Percentiles rank a stretch among this genome's conserved stretches.
Conservation (phyloP, 208 protist genomes). For the Trichomonas gallinae region DNA sequence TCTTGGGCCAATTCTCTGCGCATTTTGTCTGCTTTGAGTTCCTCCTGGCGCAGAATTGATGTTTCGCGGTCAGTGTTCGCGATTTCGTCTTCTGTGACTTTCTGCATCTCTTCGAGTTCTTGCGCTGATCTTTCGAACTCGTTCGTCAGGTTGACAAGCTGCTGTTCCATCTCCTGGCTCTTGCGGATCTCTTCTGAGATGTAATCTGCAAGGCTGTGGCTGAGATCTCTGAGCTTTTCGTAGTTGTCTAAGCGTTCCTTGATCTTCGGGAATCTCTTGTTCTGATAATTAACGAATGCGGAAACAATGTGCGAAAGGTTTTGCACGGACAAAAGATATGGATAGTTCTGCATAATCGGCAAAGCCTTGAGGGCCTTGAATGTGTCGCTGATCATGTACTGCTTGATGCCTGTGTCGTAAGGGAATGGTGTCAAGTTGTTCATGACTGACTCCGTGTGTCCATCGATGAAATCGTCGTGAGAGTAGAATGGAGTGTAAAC, state of each 20-base stretch:
- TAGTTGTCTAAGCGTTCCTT: background rate
- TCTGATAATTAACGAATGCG: background rate
- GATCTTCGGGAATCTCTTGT: background rate
- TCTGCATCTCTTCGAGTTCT: background rate
- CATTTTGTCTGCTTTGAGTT: background rate
- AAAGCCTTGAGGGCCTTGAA: background rate
- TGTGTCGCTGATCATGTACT: background rate
- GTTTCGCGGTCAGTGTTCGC: background rate
- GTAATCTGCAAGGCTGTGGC: background rate
- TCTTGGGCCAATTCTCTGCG: background rate
- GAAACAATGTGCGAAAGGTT: background rate
- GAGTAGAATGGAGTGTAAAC: background rate
- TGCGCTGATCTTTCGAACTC: background rate
- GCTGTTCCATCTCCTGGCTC: background rate
- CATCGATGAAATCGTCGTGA: background rate
- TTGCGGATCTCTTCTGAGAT: background rate
- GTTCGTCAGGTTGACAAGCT: background rate
- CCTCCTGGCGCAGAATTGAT: background rate
- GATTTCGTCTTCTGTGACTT: background rate
- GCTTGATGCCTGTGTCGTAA: background rate
- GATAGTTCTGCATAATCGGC: background rate
- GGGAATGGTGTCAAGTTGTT: background rate
- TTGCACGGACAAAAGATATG: background rate
- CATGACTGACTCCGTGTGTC: background rate
- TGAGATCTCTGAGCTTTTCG: background rate